Conservation (phyloP, 352 stramenopile genomes). For the Globisporangium canariense region DNA sequence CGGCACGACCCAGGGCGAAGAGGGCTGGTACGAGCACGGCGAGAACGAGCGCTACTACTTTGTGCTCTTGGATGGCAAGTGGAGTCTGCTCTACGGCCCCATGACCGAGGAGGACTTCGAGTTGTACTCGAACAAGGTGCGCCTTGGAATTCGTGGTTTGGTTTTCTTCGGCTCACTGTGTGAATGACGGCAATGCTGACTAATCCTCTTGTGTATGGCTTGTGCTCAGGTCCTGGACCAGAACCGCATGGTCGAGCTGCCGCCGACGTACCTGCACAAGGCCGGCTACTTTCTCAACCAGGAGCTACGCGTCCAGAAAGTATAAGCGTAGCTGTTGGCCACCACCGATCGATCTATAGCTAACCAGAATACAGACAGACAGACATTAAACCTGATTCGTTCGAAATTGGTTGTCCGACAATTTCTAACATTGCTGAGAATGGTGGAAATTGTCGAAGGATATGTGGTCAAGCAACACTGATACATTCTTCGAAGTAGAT, state of each 20-base stretch:
- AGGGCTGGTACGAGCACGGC: conserved; percentile 87
- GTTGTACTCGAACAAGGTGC: conserved; percentile 65
- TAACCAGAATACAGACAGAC: conserved; percentile 1
- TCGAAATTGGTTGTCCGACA: not conserved
- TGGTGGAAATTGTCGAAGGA: not conserved
- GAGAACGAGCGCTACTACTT: conserved; percentile 89
- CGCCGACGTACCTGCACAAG: conserved; percentile 81
- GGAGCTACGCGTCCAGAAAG: conserved; percentile 62
- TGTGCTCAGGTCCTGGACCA: conserved; percentile 58
- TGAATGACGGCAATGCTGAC: not conserved
- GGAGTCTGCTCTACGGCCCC: conserved; percentile 80
- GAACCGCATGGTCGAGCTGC: conserved; percentile 63
- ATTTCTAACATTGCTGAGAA: not conserved
- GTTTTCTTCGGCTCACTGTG: not conserved
- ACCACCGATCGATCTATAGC: not conserved
- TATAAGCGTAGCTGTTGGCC: conserved; percentile 28
- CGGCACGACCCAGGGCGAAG: conserved; percentile 75
- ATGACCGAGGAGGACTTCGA: conserved; percentile 87
- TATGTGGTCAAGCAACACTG: too few relatives aligned
- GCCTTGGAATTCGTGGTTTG: not conserved
- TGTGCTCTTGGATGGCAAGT: conserved; percentile 76
- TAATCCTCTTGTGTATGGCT: not conserved
- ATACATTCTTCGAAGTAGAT: not conserved
- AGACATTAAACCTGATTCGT: not conserved
- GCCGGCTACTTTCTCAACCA: conserved; percentile 66